Evolutionary conservation across 768 basidiomycete genomes (phyloP).

Genomic region (Clathrus columnatus): DNA sequence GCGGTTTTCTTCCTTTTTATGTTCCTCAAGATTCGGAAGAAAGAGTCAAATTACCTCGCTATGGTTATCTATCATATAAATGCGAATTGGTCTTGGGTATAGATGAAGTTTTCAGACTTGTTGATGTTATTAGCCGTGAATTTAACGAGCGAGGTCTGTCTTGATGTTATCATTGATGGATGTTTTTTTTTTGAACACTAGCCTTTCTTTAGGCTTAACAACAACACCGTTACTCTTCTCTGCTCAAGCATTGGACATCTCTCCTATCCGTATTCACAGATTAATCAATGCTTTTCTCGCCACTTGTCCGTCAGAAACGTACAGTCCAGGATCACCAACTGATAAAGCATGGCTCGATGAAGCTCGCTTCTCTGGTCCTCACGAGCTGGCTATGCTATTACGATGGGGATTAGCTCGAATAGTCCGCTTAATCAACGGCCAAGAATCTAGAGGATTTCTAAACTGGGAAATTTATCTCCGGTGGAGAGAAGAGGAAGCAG

Average conservation of each 20-base stretch:
- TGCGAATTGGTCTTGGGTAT: conserved; percentile 71
- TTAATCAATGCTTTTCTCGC: conserved; percentile 75
- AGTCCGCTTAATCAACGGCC: conserved; percentile 57
- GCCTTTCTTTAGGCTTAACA: conserved; percentile 34
- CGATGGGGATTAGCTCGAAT: conserved; percentile 87
- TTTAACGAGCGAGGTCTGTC: conserved; percentile 50
- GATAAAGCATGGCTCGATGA: conserved; percentile 59
- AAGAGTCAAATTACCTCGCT: conserved; percentile 32
- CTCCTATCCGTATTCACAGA: conserved; percentile 59
- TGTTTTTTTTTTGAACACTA: too few species aligned
- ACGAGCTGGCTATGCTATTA: conserved; percentile 85
- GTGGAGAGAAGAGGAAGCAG: conserved; percentile 76
- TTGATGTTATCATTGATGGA: neutral
- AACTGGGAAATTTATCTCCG: conserved; percentile 77
- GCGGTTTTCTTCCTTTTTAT: conserved; percentile 11
- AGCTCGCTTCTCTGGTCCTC: conserved; percentile 71
- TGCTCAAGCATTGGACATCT: conserved; percentile 77
- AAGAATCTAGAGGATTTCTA: conserved; percentile 75
- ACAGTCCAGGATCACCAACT: conserved; percentile 6
- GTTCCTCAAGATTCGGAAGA: neutral
- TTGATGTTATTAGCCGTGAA: conserved; percentile 62
- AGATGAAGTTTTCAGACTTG: conserved; percentile 60
- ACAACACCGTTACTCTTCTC: conserved; percentile 91
- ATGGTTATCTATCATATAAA: conserved; percentile 68
- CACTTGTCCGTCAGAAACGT: conserved; percentile 14